These are phyloP conservation scores for Penicillium paneum DNA, from an alignment of 2,329 filamentous ascomycete genomes.

Conservation along the genomic window DNA sequence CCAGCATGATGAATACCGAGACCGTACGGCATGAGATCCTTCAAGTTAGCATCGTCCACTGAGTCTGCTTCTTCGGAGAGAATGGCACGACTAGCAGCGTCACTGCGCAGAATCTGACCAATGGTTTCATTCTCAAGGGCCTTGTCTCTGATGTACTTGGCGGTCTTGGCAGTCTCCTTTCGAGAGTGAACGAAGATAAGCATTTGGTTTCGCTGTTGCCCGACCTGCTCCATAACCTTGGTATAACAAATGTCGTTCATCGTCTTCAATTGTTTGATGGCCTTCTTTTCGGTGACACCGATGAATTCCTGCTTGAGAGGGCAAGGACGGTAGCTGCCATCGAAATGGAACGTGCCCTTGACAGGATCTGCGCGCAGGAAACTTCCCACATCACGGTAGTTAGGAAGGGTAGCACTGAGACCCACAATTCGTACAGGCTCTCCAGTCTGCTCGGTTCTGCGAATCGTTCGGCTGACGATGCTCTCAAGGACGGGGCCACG, in stretches of 20 bases:
- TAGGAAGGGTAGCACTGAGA: constrained; percentile 90
- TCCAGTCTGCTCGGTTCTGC: constrained; percentile 88
- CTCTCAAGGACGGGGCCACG: constrained; percentile 95
- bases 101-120: constrained; percentile 87
- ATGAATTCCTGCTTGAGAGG: constrained; percentile 96
- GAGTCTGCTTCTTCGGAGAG: constrained; percentile 78
- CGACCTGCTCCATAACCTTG: constrained; percentile 95
- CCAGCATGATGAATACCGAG: constrained; percentile 98
- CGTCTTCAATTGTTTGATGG: constrained; percentile 96
- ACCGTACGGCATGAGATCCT: constrained; percentile 91
- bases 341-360: constrained; percentile 93
- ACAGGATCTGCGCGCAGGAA: constrained; percentile 85
- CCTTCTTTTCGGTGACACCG: constrained; percentile 94
- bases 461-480: constrained; percentile 90
- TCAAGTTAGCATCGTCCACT: constrained; percentile 81
- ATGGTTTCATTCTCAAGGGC: constrained; percentile 97
- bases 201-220: constrained; percentile 92
- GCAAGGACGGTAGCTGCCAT: constrained; percentile 88
- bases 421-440: constrained; percentile 89
- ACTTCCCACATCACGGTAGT: constrained; percentile 92
- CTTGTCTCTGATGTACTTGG: constrained; percentile 92
- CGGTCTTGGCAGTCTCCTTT: constrained; percentile 97
- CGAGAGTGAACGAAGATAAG: constrained; percentile 97
- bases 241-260: constrained; percentile 99
- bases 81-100: constrained; percentile 87